Percentiles rank a stretch among this genome's conserved stretches.
Evolutionary conservation across 805 yeast species (phyloP).

Genomic region (Ogataea dorogensis): DNA sequence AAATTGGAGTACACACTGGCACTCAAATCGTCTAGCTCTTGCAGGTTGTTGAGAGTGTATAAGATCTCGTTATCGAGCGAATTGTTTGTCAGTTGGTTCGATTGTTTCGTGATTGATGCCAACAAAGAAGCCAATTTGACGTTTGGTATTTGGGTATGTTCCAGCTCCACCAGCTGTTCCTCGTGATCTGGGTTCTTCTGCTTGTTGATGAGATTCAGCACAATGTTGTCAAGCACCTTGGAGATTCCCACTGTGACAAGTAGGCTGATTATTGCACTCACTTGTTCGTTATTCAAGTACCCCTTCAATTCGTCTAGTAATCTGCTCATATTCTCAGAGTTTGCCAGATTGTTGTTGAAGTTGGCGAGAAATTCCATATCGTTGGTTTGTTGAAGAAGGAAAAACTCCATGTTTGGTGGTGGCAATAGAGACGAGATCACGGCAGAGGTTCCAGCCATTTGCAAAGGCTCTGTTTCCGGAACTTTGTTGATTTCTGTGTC

Average conservation of each 20-base stretch:
- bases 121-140: constrained; percentile 66
- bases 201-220: constrained; percentile 17
- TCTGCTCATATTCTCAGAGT: constrained; percentile 29
- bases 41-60: constrained; percentile 45
- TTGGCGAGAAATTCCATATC: constrained; percentile 39
- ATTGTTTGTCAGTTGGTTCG: constrained; percentile 37
- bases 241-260: constrained; percentile 45
- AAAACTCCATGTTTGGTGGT: constrained; percentile 50
- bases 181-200: constrained; percentile 13
- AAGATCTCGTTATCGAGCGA: constrained; percentile 33
- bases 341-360: constrained; percentile 27
- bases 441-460: constrained; percentile 18
- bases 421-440: constrained; percentile 42
- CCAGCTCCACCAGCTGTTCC: constrained; percentile 6
- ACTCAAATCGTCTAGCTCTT: constrained; percentile 79
- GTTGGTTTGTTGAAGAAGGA: constrained; percentile 53
- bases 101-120: constrained; percentile 67
- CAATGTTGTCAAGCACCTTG: constrained; percentile 47
- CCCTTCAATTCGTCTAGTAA: constrained; percentile 31
- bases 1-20: constrained; percentile 89
- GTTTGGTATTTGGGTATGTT: constrained; percentile 13
- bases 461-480: constrained; percentile 7
- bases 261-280: constrained; percentile 33
- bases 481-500: constrained; percentile 13
- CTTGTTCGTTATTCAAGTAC: constrained; percentile 30